phyloP scores from a whole-genome alignment of 148 eudicot species.

The Limonium bicolor region DNA sequence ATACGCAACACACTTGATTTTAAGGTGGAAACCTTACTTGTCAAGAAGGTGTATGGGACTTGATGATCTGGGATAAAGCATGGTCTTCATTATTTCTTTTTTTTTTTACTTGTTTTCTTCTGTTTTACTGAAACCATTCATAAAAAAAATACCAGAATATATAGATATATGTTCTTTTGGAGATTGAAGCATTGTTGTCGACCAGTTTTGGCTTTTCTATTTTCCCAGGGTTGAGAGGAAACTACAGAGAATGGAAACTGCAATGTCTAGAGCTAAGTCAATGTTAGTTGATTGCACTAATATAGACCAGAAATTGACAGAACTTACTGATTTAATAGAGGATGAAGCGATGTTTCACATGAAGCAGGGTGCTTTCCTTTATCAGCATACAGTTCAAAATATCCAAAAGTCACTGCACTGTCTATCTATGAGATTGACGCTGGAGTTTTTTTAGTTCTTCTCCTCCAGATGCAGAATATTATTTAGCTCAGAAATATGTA shows the following conservation, averaged over 20 bases:
- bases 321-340: constrained; percentile 85
- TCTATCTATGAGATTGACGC: constrained; percentile 79
- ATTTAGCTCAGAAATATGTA: constrained; percentile 23
- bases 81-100: too few relatives aligned
- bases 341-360: constrained; percentile 91
- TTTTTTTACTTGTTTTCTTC: too few relatives aligned
- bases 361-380: constrained; percentile 93
- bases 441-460: constrained; percentile 64
- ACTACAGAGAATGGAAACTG: constrained; percentile 58
- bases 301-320: constrained; percentile 93
- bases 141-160: too few relatives aligned
- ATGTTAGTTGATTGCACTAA: constrained; percentile 60
- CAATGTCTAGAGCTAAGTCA: constrained; percentile 62
- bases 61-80: too few relatives aligned
- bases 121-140: too few relatives aligned
- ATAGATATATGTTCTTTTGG: constrained; percentile 56
- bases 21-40: too few relatives aligned
- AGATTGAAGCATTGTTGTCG: too few relatives aligned
- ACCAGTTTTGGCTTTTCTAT: too few relatives aligned
- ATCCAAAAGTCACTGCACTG: constrained; percentile 94
- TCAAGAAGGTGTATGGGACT: too few relatives aligned
- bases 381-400: constrained; percentile 86
- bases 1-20: too few relatives aligned
- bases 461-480: constrained; percentile 29
- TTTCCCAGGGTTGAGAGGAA: constrained; percentile 48